Percentiles rank a stretch among this genome's conserved stretches.
Evolutionary conservation across 179 eudicot species (phyloP).

Genomic region (Patellifolia procumbens): DNA sequence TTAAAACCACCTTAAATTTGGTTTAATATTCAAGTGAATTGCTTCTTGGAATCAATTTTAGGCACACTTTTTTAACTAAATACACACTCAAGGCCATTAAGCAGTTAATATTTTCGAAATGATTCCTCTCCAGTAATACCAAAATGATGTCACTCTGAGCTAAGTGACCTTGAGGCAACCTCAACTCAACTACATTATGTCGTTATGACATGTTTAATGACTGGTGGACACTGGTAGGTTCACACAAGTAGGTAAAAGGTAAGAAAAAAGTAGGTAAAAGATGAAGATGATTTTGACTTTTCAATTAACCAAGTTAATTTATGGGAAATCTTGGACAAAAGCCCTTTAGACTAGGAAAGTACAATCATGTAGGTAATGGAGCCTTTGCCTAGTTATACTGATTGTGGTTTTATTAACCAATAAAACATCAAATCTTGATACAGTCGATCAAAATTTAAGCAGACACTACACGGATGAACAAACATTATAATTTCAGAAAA

Average conservation of each 20-base stretch:
- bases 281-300: neutral
- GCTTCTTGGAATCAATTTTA: neutral
- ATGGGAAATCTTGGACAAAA: neutral
- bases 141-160: constrained; percentile 4
- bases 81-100: neutral
- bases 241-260: neutral
- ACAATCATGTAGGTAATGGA: neutral
- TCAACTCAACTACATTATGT: too few relatives aligned
- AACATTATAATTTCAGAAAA: neutral
- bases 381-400: neutral
- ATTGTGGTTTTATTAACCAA: neutral
- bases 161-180: neutral
- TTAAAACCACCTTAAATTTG: neutral
- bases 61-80: neutral
- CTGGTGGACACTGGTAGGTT: too few relatives aligned
- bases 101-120: neutral
- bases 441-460: neutral
- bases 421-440: neutral
- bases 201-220: neutral
- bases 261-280: too few relatives aligned
- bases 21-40: neutral
- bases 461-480: neutral
- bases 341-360: neutral
- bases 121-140: neutral
- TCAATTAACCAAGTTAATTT: neutral